A percentile compares a stretch with the other conserved stretches of the same genome.
These are phyloP conservation scores for Geoglossum cookeanum DNA, from an alignment of 2,329 filamentous ascomycete species.

Conservation along the genomic window DNA sequence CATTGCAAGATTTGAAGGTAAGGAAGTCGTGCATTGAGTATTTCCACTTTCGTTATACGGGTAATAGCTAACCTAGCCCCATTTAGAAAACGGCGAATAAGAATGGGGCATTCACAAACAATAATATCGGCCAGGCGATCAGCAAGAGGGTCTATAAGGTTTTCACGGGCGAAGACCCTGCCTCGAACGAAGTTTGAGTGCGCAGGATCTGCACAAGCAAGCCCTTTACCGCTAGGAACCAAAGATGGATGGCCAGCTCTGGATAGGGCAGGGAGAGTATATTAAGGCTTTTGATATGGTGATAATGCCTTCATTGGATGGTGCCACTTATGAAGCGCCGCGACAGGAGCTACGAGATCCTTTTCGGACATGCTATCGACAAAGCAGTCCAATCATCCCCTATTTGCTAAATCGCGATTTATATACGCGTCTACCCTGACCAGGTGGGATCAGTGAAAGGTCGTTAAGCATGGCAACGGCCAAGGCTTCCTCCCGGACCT, in stretches of 20 bases:
- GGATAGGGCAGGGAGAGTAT: not conserved
- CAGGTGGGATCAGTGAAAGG: not conserved
- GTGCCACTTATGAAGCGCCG: not conserved
- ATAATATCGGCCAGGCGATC: constrained; percentile 27
- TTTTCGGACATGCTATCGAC: not conserved
- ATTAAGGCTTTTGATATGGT: not conserved
- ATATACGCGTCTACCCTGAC: not conserved
- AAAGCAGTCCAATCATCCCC: not conserved
- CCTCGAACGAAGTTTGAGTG: constrained; percentile 21
- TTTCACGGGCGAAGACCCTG: constrained; percentile 27
- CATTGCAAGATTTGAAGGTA: constrained; percentile 40
- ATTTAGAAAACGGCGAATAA: constrained; percentile 28
- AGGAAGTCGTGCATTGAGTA: not conserved
- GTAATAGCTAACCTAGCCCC: not conserved
- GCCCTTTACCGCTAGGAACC: not conserved
- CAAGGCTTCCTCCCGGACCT: not conserved
- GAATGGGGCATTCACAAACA: constrained; percentile 25
- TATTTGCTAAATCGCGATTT: constrained; percentile 1
- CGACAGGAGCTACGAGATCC: not conserved
- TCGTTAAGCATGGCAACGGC: not conserved
- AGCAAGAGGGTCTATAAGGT: constrained; percentile 29
- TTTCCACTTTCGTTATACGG: not conserved
- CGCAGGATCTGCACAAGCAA: not conserved
- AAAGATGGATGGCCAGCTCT: not conserved
- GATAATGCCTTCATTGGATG: not conserved